Evolutionary conservation across 208 protist species (phyloP), one percentile per base, ranked within the genome.

Genomic region (Phytomonas francai): DNA sequence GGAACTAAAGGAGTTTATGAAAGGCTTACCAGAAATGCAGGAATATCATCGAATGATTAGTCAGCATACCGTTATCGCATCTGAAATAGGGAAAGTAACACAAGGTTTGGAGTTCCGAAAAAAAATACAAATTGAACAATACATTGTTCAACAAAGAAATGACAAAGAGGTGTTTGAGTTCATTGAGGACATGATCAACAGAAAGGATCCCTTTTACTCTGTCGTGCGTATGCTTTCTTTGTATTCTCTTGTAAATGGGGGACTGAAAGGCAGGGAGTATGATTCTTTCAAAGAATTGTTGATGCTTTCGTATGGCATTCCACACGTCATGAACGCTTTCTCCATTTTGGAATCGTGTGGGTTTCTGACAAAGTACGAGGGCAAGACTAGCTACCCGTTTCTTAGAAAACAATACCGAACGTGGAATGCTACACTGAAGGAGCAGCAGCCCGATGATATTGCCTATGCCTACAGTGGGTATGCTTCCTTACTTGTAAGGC

Each of bases 1-100:
- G 65, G 86, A 97, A 58, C 63, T 95, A 45, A 91, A 92, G 39
- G 87, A 95, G 59, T 97, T 93, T 68, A 89, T 97, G 82, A 84
- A 92, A 56, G 77, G 76, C 3, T 73, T 97, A 2, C 81, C 87
- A 5, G 85, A 94, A 67, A 88, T 97, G 80, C 87, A 94, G 54
- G 88, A 97, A 61, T 74, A 87, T 42, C 87, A 95, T 68, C 77
- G 80, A 22, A 69, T 89, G 64, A 84, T 89, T 73, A 85, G 80
- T 28, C 73, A 95, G 58, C 89, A 97, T 73, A 91, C 87, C 7
- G 71, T 71, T 27, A 77, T 97, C 71, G 87, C 90, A 6, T 91
- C 78, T 19, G 81, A 94, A 59, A 79, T 95, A 36, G 81, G 83
- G 31, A 93, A 93, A 64, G 70, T 71, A n/a, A 78, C 78, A 30